A percentile compares a stretch with the other conserved stretches of the same genome.
These are phyloP conservation scores for Arabidopsis lyrata DNA, from an alignment of 441 rosid species.

Conservation along the genomic window DNA sequence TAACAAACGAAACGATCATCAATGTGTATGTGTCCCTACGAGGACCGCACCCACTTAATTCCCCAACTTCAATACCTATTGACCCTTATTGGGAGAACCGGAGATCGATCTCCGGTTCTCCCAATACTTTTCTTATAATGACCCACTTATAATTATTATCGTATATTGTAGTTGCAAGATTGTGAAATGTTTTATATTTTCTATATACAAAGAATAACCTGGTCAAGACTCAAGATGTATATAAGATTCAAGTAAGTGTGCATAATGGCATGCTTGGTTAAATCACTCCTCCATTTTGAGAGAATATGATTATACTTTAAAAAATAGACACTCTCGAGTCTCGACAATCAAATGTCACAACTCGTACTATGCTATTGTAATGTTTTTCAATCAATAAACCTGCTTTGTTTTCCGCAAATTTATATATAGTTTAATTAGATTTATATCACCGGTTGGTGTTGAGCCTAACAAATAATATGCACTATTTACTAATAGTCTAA, in stretches of 20 bases:
- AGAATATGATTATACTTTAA: constrained; percentile 39
- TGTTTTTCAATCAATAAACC: constrained; percentile 27
- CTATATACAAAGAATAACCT: not conserved
- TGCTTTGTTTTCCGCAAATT: constrained; percentile 25
- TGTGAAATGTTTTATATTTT: not conserved
- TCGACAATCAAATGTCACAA: constrained; percentile 33
- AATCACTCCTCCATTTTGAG: constrained; percentile 29
- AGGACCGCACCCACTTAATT: constrained; percentile 49
- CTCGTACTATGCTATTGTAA: constrained; percentile 24
- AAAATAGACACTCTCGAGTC: constrained; percentile 22
- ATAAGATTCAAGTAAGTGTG: constrained; percentile 15
- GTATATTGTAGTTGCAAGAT: constrained; percentile 30
- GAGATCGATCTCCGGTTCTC: too few relatives aligned
- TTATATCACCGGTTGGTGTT: not conserved
- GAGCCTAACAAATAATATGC: not conserved
- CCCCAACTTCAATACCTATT: constrained; percentile 41
- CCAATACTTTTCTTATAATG: constrained; percentile 28
- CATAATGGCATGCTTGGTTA: constrained; percentile 41
- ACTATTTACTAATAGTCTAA: not conserved
- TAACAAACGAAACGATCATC: constrained; percentile 41
- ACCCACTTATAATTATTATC: constrained; percentile 34
- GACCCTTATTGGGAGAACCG: too few relatives aligned
- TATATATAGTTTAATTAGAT: not conserved
- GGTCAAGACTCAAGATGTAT: not conserved
- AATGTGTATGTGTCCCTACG: constrained; percentile 45